A percentile compares a stretch with the other conserved stretches of the same genome.
Evolutionary conservation across 768 basidiomycete genomes (phyloP).

Genomic region (Termitomyces sp.): DNA sequence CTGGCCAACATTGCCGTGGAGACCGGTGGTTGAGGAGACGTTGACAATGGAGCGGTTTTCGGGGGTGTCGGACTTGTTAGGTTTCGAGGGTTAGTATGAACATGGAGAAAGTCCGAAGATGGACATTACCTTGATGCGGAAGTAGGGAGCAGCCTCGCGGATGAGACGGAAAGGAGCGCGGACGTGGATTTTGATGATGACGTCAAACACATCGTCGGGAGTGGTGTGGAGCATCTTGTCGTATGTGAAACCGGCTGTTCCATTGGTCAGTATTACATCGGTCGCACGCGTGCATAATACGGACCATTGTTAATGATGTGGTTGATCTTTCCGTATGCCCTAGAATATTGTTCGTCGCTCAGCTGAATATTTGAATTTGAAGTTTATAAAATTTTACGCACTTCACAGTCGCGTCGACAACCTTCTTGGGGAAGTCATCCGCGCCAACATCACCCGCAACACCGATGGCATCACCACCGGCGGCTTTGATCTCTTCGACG

Average conservation of each 20-base stretch:
- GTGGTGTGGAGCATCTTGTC: slow-evolving; percentile 89
- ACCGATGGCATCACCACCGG: slow-evolving; percentile 68
- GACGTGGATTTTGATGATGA: slow-evolving; percentile 82
- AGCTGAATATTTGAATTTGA: not conserved
- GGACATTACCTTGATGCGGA: slow-evolving; percentile 64
- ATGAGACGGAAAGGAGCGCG: slow-evolving; percentile 83
- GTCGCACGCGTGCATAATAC: slow-evolving; percentile 6
- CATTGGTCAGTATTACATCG: not conserved
- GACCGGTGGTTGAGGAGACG: slow-evolving; percentile 75
- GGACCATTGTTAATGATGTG: slow-evolving; percentile 80
- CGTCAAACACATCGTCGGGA: slow-evolving; percentile 74
- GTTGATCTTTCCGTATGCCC: slow-evolving; percentile 80
- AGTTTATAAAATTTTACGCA: slow-evolving; percentile 28
- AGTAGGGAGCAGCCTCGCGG: slow-evolving; percentile 78
- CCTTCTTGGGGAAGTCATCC: slow-evolving; percentile 76
- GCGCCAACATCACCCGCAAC: slow-evolving; percentile 80
- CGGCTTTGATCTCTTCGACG: slow-evolving; percentile 64
- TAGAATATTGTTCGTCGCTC: slow-evolving; percentile 18
- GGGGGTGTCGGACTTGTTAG: slow-evolving; percentile 40
- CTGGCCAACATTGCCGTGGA: slow-evolving; percentile 86
- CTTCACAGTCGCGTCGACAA: slow-evolving; percentile 72
- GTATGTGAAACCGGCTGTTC: slow-evolving; percentile 65
- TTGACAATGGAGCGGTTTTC: slow-evolving; percentile 77
- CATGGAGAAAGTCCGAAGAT: not conserved
- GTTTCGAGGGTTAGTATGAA: not conserved